Conservation (phyloP, 164 flowering plant genomes). For the Pachysandra terminalis region DNA sequence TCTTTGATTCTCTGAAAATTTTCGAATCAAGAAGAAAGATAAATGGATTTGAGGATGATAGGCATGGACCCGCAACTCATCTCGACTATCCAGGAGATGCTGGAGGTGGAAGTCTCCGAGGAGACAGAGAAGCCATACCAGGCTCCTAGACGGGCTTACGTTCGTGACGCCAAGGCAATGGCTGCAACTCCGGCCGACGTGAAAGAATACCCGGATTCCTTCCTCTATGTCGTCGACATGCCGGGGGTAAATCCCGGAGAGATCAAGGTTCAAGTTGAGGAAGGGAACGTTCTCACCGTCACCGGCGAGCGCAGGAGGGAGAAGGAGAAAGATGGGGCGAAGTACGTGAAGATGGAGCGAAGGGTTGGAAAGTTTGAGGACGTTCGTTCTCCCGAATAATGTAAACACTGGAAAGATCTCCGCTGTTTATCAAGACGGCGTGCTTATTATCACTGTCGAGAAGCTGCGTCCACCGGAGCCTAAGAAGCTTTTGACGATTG, state of each 20-base stretch:
- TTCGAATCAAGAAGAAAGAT: too few species aligned
- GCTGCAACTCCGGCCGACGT: too few species aligned
- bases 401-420: too few species aligned
- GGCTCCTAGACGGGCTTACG: conserved; percentile 42
- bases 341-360: too few species aligned
- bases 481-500: too few species aligned
- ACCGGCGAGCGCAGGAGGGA: conserved; percentile 50
- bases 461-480: too few species aligned
- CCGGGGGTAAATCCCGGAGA: conserved; percentile 48
- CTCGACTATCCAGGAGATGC: conserved; percentile 37
- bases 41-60: conserved; percentile 44
- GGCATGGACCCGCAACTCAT: conserved; percentile 41
- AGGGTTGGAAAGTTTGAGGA: too few species aligned
- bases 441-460: too few species aligned
- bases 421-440: too few species aligned
- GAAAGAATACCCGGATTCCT: conserved; percentile 40
- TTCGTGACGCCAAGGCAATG: too few species aligned
- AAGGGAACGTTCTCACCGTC: conserved; percentile 34
- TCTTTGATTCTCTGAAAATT: too few species aligned
- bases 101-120: conserved; percentile 36
- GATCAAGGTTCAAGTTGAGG: conserved; percentile 53
- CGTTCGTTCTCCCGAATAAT: too few species aligned
- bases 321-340: conserved; percentile 28
- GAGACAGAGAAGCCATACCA: conserved; percentile 24
- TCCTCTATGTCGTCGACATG: conserved; percentile 52